Evolutionary conservation across 495 filamentous ascomycete species (phyloP), one percentile per base, ranked within the genome.

Genomic region (Penicillium malachiteum): DNA sequence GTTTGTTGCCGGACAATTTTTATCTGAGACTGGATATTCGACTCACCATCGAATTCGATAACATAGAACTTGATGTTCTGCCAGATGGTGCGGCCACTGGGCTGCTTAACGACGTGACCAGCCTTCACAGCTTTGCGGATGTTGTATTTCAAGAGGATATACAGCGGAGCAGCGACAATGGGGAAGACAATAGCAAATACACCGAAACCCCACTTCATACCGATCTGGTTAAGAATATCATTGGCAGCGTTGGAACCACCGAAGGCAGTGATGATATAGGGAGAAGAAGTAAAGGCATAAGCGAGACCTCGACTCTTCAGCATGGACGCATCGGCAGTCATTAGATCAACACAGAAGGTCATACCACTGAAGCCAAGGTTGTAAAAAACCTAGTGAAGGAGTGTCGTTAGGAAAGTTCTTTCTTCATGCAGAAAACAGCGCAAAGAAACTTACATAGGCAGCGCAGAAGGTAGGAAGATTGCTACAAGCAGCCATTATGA

Each of bases 241-340:
- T 69, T 59, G 14, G 70, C 62, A n/a, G 57, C 67, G 49, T 57
- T 68, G 32, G 59, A 55, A 14, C 67, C 67, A 53, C 55, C 65
- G 38, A 68, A 73, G 0, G 64, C 66, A 21, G 84, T 85, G 49
- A 69, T 69, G 11, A 69, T 65, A 26, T 64, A 66, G 2, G 85
- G 85, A 1, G 84, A 84, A 8, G 70, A 71, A 33, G 74, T 68
- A 55, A 82, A 86, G 14, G 81, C 85, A 54, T 80, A 79, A 52
- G 82, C 78, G 37, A 87, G 56, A 17, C 69, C 77, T 72, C 85
- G 74, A 67, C 86, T 84, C 48, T 77, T 77, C 48, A 87, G 66
- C 18, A 68, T 66, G 0, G 85, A 81, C 2, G 79, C 80, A 60
- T 87, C 85, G 62, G 85, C 81, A 32, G 82, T 78, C 66, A 88